Evolutionary conservation across 306 rosid genomes (phyloP).

Genomic region (Dicorynia guianensis): DNA sequence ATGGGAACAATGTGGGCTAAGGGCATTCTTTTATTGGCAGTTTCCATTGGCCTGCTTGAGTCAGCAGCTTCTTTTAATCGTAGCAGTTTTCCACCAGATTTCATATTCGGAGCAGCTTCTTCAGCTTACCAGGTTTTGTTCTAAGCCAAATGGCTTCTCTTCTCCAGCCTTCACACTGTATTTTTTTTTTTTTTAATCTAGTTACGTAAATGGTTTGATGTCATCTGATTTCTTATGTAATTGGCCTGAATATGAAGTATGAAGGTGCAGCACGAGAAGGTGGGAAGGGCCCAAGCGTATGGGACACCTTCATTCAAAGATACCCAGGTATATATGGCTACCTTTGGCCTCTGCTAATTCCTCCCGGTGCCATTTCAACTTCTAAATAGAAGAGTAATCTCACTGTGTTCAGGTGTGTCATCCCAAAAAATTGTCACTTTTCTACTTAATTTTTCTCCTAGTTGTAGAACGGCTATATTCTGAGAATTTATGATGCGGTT

Average conservation of each 20-base stretch:
- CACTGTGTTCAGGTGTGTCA: too few relatives aligned
- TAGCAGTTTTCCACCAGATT: slow-evolving; percentile 33
- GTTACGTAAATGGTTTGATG: too few relatives aligned
- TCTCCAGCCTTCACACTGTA: not conserved
- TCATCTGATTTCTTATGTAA: not conserved
- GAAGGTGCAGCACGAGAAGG: slow-evolving; percentile 69
- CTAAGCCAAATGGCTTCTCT: not conserved
- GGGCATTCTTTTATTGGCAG: not conserved
- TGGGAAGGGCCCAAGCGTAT: slow-evolving; percentile 69
- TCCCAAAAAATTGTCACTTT: too few relatives aligned
- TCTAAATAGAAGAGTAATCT: not conserved
- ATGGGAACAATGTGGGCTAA: too few relatives aligned
- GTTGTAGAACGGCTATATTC: not conserved
- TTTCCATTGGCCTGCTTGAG: not conserved
- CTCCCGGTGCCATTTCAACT: not conserved
- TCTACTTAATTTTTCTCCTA: not conserved
- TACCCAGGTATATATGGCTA: slow-evolving; percentile 56
- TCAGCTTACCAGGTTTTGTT: slow-evolving; percentile 40
- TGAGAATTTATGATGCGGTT: not conserved
- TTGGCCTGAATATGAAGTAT: slow-evolving; percentile 29
- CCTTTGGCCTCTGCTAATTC: not conserved
- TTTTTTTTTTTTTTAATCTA: not conserved
- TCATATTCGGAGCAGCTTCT: slow-evolving; percentile 39
- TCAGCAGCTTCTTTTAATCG: not conserved
- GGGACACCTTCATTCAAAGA: slow-evolving; percentile 71